Conservation (phyloP, 129 eudicot genomes). For the Artemisia annua region DNA sequence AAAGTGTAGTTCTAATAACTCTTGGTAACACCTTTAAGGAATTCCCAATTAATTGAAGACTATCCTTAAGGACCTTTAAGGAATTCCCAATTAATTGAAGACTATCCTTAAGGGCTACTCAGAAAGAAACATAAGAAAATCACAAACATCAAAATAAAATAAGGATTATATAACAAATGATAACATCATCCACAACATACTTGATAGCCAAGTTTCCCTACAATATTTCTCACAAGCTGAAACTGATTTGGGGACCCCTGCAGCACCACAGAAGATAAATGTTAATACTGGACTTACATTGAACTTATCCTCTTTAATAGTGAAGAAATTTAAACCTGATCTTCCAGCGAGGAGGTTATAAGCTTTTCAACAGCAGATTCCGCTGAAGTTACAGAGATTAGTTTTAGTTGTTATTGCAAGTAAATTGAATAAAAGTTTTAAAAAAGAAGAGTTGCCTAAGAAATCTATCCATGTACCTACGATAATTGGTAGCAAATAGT, state of each 20-base stretch:
- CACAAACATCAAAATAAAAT: slow-evolving; percentile 6
- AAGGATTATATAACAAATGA: slow-evolving; percentile 14
- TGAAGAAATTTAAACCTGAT: slow-evolving; percentile 41
- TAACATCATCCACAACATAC: slow-evolving; percentile 36
- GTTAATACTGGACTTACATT: slow-evolving; percentile 7
- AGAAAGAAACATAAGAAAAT: slow-evolving; percentile 1
- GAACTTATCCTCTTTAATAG: slow-evolving; percentile 2
- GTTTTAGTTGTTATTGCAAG: slow-evolving; percentile 10
- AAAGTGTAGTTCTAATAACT: no score
- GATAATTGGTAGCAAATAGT: slow-evolving; percentile 68
- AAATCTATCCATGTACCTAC: slow-evolving; percentile 50
- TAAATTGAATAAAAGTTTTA: not conserved
- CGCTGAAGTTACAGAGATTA: slow-evolving; percentile 40
- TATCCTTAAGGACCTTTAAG: no score
- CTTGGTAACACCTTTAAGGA: no score
- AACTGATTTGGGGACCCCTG: slow-evolving; percentile 67
- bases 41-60: no score
- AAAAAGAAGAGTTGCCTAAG: not conserved
- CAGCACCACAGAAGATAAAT: slow-evolving; percentile 26
- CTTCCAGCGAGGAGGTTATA: slow-evolving; percentile 59
- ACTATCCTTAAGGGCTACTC: not conserved
- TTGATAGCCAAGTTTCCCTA: slow-evolving; percentile 56
- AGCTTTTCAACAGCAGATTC: slow-evolving; percentile 70
- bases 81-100: no score
- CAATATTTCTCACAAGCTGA: slow-evolving; percentile 55